These are phyloP conservation scores for Thozetella sp. DNA, from an alignment of 495 filamentous ascomycete genomes.

Conservation along the genomic window DNA sequence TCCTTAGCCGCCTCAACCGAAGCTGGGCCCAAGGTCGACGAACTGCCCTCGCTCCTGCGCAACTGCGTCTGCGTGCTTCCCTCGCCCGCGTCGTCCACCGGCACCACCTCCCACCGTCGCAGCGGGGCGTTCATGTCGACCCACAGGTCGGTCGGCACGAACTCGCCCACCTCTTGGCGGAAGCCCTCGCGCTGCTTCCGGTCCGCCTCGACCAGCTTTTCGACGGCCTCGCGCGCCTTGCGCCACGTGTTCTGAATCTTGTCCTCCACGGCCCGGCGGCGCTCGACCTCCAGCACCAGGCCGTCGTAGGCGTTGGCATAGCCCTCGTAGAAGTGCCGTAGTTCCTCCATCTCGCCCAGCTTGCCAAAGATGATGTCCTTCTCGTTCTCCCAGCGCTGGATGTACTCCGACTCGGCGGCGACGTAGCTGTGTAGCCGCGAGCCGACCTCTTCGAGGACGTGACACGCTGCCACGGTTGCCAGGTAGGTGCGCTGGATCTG, in stretches of 20 bases:
- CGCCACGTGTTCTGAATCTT: conserved; percentile 73
- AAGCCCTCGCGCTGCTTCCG: conserved; percentile 76
- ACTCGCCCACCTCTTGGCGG: conserved; percentile 79
- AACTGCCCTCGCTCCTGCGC: not conserved
- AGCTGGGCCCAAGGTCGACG: not conserved
- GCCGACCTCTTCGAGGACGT: conserved; percentile 68
- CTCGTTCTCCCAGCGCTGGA: conserved; percentile 74
- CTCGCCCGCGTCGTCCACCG: conserved; percentile 21
- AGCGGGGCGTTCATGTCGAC: conserved; percentile 56
- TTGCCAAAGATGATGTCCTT: conserved; percentile 65
- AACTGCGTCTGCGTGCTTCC: not conserved
- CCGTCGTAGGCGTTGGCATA: conserved; percentile 84
- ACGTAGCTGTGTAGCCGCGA: conserved; percentile 67
- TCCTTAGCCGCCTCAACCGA: not conserved
- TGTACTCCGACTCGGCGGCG: conserved; percentile 70
- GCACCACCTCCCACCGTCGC: conserved; percentile 41
- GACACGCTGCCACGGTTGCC: conserved; percentile 58
- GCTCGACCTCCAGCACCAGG: conserved; percentile 78
- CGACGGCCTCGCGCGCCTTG: conserved; percentile 74
- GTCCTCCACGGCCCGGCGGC: conserved; percentile 69
- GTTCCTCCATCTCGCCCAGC: conserved; percentile 70
- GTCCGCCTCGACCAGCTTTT: conserved; percentile 76
- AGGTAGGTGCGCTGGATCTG: conserved; percentile 50
- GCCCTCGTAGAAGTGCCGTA: conserved; percentile 77
- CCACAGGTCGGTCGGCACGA: conserved; percentile 89